Evolutionary conservation across 2,329 filamentous ascomycete species (phyloP), one percentile per base, ranked within the genome.

Genomic region (Blumeriella jaapii): DNA sequence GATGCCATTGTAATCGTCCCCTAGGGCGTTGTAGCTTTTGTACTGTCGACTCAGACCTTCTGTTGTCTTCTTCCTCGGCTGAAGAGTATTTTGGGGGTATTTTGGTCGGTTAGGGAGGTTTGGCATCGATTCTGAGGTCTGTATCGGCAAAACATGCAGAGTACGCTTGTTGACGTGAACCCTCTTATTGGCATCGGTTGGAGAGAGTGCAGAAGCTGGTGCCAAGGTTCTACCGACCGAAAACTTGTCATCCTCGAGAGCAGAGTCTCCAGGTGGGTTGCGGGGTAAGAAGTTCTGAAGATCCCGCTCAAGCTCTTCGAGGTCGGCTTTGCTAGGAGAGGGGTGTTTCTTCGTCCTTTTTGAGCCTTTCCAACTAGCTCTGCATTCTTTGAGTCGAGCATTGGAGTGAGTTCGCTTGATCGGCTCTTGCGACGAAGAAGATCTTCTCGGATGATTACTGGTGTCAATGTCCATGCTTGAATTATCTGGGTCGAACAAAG

Each of bases 281-380:
- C 29, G 17, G 16, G 27, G 27, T 4, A 29, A 25, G 24, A 41
- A 38, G 17, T 29, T 31, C 19, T 29, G 26, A 31, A 43, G 19
- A 4, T 34, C 37, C 28, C 27, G 24, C 34, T 40, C 45, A 26
- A 47, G 35, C 15, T 36, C 27, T 18, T 51, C 48, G 4, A 57
- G 36, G 12, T 52, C 42, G 14, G 17, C 35, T 26, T 49, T 48
- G 29, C 42, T 50, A 32, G 46, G 45, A 11, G 49, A 52, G 1
- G 48, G 46, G 32, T 52, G 47, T 22, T 52, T 52, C 34, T 52
- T 52, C 4, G 35, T 34, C 26, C 26, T 34, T 31, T 43, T 45
- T 11, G 29, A 36, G 13, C 18, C 22, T 12, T 31, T 25, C 12
- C 26, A 16, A 27, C 20, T 31, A 9, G 39, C 14, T 7, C 24